Conservation (phyloP, 2,329 filamentous ascomycete genomes). For the Trichoderma oligosporum region DNA sequence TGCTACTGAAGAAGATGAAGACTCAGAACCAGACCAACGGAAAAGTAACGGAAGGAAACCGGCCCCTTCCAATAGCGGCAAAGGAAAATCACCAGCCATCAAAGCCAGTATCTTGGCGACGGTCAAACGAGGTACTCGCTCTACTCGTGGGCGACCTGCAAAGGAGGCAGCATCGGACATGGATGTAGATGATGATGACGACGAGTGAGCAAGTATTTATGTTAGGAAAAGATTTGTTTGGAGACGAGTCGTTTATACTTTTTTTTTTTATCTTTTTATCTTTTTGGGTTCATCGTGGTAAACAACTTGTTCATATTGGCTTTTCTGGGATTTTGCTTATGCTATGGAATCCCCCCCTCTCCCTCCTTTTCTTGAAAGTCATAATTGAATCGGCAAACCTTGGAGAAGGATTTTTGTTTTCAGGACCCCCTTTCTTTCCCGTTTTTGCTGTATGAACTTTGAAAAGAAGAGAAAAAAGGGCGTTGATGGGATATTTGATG, state of each 20-base stretch:
- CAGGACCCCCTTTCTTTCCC: not conserved
- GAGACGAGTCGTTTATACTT: conserved; percentile 5
- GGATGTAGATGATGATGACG: conserved; percentile 35
- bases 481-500: not conserved
- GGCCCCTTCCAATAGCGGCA: conserved; percentile 24
- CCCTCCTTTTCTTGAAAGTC: not conserved
- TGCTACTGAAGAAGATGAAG: conserved; percentile 25
- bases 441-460: not conserved
- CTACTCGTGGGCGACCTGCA: conserved; percentile 26
- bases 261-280: too few relatives aligned
- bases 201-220: conserved; percentile 14
- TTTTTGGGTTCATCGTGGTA: too few relatives aligned
- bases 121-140: conserved; percentile 25
- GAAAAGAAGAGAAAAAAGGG: not conserved
- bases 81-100: conserved; percentile 23
- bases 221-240: conserved; percentile 12
- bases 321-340: not conserved
- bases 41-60: conserved; percentile 29
- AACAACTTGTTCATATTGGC: conserved; percentile 6
- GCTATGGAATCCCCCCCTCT: not conserved
- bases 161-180: conserved; percentile 33
- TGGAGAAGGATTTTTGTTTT: not conserved
- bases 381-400: not conserved
- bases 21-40: conserved; percentile 23
- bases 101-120: conserved; percentile 28